These are phyloP conservation scores for Beauveria brongniartii DNA, from an alignment of 2,329 filamentous ascomycete species.

Conservation along the genomic window DNA sequence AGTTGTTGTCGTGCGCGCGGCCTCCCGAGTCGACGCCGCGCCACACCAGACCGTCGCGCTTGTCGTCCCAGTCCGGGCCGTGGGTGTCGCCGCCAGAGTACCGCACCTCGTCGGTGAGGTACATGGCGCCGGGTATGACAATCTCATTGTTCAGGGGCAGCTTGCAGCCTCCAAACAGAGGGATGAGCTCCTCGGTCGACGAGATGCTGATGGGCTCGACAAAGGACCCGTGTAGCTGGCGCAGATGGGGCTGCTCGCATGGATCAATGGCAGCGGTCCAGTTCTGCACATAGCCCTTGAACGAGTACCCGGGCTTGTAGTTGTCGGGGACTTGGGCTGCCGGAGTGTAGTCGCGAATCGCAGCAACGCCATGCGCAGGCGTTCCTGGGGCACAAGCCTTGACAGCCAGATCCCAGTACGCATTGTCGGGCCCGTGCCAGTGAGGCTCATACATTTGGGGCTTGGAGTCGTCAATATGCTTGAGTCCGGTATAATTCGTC, in stretches of 20 bases:
- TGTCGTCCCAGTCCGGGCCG: constrained; percentile 50
- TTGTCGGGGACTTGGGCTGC: constrained; percentile 26
- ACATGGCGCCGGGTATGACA: constrained; percentile 57
- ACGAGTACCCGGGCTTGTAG: constrained; percentile 28
- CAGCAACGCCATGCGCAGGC: constrained; percentile 31
- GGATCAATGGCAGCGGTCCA: constrained; percentile 51
- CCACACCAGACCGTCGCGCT: constrained; percentile 51
- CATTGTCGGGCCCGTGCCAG: constrained; percentile 37
- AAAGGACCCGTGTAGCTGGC: constrained; percentile 47
- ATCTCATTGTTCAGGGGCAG: constrained; percentile 57
- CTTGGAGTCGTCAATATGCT: constrained; percentile 26
- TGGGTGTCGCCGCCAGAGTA: constrained; percentile 49
- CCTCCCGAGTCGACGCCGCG: constrained; percentile 59
- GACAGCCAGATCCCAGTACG: constrained; percentile 53
- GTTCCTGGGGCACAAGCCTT: constrained; percentile 50
- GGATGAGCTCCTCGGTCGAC: constrained; percentile 46
- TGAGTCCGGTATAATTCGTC: constrained; percentile 34
- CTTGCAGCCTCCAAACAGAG: constrained; percentile 56
- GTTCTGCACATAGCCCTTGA: constrained; percentile 46
- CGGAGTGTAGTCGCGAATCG: constrained; percentile 22
- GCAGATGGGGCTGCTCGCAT: constrained; percentile 47
- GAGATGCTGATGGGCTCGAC: constrained; percentile 44
- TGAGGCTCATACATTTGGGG: constrained; percentile 34
- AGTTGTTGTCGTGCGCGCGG: constrained; percentile 43
- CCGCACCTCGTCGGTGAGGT: constrained; percentile 48